Evolutionary conservation across 1,139 yeast species (phyloP), one percentile per base, ranked within the genome.

Genomic region (Geotrichum siamense): DNA sequence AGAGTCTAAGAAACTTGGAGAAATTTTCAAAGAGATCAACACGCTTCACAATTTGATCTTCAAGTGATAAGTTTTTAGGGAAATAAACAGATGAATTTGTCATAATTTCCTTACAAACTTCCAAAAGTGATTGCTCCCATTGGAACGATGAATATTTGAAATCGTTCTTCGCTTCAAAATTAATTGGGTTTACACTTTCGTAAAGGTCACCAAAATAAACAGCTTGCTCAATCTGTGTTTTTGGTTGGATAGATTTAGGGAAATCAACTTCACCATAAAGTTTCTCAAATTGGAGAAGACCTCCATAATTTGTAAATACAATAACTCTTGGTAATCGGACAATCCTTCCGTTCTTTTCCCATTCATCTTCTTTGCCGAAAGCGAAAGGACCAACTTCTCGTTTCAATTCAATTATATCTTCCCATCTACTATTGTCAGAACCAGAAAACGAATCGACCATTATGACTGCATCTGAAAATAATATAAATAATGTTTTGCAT

Each of bases 211-310:
- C 69, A 53, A 71, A 81, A 55, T 78, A 82, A 1, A 87, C 75
- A 0, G 86, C 94, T 61, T 87, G 96, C 54, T 82, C 93, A 22
- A 87, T 74, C 52, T 78, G 86, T 0, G 86, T 74, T 57, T 80
- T 81, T 38, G 81, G 69, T 45, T 77, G 67, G n/a, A 15, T n/a
- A 22, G 17, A 16, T 5, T 70, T 62, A 2, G 68, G 51, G 35
- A 45, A 48, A 22, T 38, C 41, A 15, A 53, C 51, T 6, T 53
- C 52, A 2, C 41, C 50, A 15, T 53, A 56, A n/a, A 44, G 48
- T 40, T 74, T 58, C 53, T 80, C 86, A 12, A 85, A 62, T 49
- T 79, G 68, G 32, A 86, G 59, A 1, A 82, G 74, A 2, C 95
- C 95, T 17, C 74, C 70, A 37, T 72, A 70, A 16, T 71, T 69